phyloP scores from a whole-genome alignment of 1,284 basidiomycete species.

The Wallemia mellicola region DNA sequence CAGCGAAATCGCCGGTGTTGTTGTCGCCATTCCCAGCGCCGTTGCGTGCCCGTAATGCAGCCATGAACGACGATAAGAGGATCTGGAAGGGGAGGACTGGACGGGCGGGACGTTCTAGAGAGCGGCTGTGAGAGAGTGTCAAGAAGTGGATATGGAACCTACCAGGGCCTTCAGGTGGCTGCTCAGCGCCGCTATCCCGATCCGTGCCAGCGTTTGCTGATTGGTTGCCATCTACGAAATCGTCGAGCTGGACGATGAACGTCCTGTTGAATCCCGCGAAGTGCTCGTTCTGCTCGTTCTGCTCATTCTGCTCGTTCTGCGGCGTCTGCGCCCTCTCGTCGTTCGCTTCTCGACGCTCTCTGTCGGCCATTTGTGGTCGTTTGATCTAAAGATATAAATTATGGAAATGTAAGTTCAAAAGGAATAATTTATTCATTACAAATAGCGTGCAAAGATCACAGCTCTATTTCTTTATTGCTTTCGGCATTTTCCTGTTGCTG shows the following conservation, averaged over 20 bases:
- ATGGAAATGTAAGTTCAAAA: too few relatives aligned
- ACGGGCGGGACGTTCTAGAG: too few relatives aligned
- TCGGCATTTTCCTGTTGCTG: conserved; percentile 62
- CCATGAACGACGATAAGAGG: background rate
- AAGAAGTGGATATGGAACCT: too few relatives aligned
- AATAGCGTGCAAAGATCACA: background rate
- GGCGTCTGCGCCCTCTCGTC: background rate
- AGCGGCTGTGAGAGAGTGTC: too few relatives aligned
- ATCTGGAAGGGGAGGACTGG: background rate
- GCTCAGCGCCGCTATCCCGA: too few relatives aligned
- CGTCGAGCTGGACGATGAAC: background rate
- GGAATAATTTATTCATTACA: background rate
- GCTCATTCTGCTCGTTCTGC: background rate
- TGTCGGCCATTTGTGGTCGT: too few relatives aligned
- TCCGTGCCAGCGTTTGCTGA: background rate
- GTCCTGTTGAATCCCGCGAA: background rate
- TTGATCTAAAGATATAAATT: too few relatives aligned
- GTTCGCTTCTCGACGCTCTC: background rate
- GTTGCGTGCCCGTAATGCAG: background rate
- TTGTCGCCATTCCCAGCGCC: background rate
- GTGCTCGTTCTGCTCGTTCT: background rate
- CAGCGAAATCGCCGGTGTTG: too few relatives aligned
- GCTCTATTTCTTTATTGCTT: conserved; percentile 14
- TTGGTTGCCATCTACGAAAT: background rate
- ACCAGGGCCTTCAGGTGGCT: too few relatives aligned